A percentile compares a stretch with the other conserved stretches of the same genome.
phyloP scores from a whole-genome alignment of 352 stramenopile species.

The Elongisporangium prolatum region DNA sequence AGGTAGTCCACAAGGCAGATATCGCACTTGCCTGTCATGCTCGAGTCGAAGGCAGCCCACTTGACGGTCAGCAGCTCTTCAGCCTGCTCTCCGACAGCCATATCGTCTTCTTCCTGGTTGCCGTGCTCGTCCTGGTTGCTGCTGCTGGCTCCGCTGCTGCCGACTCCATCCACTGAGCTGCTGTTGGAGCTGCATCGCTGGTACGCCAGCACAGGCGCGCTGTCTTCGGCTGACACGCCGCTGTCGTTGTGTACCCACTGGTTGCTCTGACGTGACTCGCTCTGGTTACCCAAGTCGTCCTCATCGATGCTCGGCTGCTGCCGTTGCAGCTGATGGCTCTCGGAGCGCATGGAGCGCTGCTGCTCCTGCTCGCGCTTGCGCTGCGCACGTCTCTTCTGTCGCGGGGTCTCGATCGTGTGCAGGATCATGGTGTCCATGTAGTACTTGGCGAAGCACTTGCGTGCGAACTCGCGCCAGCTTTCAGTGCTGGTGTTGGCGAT shows the following conservation, averaged over 20 bases:
- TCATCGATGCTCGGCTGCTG: conserved; percentile 10
- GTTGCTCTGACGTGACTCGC: conserved; percentile 15
- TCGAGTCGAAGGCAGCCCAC: conserved; percentile 69
- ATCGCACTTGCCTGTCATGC: conserved; percentile 49
- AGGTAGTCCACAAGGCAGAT: conserved; percentile 74
- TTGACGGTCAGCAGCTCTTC: conserved; percentile 71
- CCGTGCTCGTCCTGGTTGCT: conserved; percentile 21
- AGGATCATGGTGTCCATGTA: conserved; percentile 76
- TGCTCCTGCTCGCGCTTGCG: conserved; percentile 1
- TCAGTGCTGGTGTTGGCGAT: conserved; percentile 68
- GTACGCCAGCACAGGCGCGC: conserved; percentile 11
- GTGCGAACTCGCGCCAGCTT: conserved; percentile 67
- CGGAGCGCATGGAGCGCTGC: conserved; percentile 6
- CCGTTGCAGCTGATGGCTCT: conserved; percentile 11
- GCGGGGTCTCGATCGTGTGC: conserved; percentile 34
- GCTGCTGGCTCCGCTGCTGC: conserved; percentile 16
- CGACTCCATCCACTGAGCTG: conserved; percentile 16
- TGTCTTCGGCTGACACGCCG: conserved; percentile 10
- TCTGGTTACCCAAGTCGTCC: conserved; percentile 9
- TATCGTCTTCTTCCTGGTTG: conserved; percentile 10
- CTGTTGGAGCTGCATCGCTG: conserved; percentile 20
- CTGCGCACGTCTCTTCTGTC: conserved; percentile 12
- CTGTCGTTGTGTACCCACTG: conserved; percentile 18
- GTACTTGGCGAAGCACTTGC: conserved; percentile 72
- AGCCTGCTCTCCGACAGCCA: conserved; percentile 19